Conservation (phyloP, 2,329 filamentous ascomycete species). For the Penicillium sp. region DNA sequence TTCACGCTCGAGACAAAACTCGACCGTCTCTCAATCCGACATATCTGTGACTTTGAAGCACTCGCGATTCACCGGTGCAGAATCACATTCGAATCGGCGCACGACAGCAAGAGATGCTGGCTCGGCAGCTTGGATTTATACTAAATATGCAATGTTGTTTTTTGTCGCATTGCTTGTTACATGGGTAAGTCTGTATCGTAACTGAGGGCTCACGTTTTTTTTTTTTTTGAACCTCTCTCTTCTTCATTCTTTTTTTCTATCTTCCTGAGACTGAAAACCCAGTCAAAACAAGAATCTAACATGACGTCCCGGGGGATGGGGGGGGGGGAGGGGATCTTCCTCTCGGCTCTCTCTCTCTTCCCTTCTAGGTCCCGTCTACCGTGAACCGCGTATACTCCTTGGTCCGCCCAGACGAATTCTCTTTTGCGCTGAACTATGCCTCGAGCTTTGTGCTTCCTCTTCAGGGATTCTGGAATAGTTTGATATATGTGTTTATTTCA, state of each 20-base stretch:
- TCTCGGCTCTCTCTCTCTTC: neutral
- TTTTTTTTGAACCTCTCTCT: too few relatives aligned
- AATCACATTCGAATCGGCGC: constrained; percentile 13
- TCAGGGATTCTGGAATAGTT: constrained; percentile 78
- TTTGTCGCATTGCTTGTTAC: constrained; percentile 39
- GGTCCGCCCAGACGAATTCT: constrained; percentile 48
- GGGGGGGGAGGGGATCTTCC: neutral
- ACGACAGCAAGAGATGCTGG: constrained; percentile 24
- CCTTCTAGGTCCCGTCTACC: constrained; percentile 56
- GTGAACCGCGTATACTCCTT: constrained; percentile 70
- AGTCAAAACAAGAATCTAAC: too few relatives aligned
- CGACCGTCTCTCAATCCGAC: constrained; percentile 3
- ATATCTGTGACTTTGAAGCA: neutral
- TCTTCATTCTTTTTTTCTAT: neutral
- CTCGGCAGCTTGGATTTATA: constrained; percentile 36
- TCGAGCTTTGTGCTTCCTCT: constrained; percentile 70
- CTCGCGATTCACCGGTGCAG: constrained; percentile 1
- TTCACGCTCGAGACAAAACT: neutral
- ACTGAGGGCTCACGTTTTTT: too few relatives aligned
- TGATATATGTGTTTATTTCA: constrained; percentile 69
- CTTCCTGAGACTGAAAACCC: too few relatives aligned
- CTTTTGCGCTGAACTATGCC: constrained; percentile 59
- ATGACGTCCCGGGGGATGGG: too few relatives aligned
- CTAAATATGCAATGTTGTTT: constrained; percentile 37
- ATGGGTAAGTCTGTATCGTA: constrained; percentile 24